Evolutionary conservation across 192 early-diverging fungal genomes (phyloP), one percentile per base, ranked within the genome.

Genomic region (Haplosporangium gracile): DNA sequence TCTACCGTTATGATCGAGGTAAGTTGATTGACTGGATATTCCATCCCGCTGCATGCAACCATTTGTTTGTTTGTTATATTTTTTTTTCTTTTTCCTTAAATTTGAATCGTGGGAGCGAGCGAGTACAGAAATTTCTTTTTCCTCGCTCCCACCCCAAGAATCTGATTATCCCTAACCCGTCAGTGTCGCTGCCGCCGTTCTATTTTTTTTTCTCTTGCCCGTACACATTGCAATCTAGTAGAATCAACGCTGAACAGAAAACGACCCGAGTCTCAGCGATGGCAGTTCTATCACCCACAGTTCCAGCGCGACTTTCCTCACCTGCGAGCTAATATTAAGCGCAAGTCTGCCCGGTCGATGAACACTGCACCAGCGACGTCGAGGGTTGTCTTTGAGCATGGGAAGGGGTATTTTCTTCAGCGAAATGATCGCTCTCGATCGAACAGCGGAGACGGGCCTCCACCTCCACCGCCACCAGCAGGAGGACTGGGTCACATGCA

Each of bases 211-310:
- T 65, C 60, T 34, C 32, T 26, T 11, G 32, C 26, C 29, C 9
- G 32, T 65, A 11, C 32, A 65, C 60, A 65, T 65, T 65, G 1
- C 29, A 10, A 65, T 65, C 60, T 29, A 93, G 68, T 89, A 89
- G 69, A 93, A 89, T 80, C 89, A 77, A 74, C 83, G 84, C 47
- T 91, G 88, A 80, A 86, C 71, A 45, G 84, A 26, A 86, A 76
- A 71, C 77, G 81, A 51, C 84, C 84, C 5, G 92, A 93, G 82
- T 91, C 79, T 42, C 94, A 97, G 90, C 93, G 95, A 9, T 97
- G 97, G 96, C 96, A 97, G 78, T 97, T 97, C 77, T 93, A 94
- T 82, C 97, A 97, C 81, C 95, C 95, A 1, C 89, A 94, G 40
- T 97, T 97, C 76, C 95, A 94, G 83, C 92, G 93, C 79, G 95